Conservation (phyloP, 768 basidiomycete genomes). For the Pleurotus pulmonarius region DNA sequence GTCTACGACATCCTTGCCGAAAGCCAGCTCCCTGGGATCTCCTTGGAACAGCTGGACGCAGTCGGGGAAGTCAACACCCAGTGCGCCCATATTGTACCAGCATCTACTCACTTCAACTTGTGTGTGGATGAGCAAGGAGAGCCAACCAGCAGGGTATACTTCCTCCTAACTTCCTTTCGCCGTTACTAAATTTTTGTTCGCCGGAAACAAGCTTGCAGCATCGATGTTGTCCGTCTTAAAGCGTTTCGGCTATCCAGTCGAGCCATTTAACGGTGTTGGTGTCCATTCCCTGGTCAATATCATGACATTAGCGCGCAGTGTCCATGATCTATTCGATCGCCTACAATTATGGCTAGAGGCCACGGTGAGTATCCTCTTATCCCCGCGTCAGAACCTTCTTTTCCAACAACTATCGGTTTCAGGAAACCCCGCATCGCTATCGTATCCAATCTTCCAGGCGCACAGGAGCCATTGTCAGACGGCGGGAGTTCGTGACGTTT, state of each 20-base stretch:
- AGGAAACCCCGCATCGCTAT: not conserved
- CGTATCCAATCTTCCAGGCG: not conserved
- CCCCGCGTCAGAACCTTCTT: not conserved
- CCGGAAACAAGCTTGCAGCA: not conserved
- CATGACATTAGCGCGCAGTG: not conserved
- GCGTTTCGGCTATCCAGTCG: not conserved
- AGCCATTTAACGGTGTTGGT: not conserved
- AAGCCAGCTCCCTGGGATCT: not conserved
- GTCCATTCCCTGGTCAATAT: slow-evolving; percentile 4
- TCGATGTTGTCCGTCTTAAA: not conserved
- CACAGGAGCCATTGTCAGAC: not conserved
- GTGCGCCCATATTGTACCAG: not conserved
- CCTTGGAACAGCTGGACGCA: too few species aligned
- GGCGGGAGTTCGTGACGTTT: not conserved
- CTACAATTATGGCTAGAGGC: slow-evolving; percentile 4
- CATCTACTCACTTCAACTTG: not conserved
- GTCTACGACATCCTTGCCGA: not conserved
- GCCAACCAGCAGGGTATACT: not conserved
- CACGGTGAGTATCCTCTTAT: not conserved
- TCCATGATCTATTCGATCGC: not conserved
- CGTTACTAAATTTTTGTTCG: not conserved
- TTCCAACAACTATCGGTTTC: not conserved
- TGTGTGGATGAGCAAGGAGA: not conserved
- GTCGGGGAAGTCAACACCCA: not conserved
- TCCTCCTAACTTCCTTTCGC: not conserved